Percentiles rank a stretch among this genome's conserved stretches.
These are phyloP conservation scores for Phytophthora fragariae DNA, from an alignment of 352 stramenopile species.

Conservation along the genomic window DNA sequence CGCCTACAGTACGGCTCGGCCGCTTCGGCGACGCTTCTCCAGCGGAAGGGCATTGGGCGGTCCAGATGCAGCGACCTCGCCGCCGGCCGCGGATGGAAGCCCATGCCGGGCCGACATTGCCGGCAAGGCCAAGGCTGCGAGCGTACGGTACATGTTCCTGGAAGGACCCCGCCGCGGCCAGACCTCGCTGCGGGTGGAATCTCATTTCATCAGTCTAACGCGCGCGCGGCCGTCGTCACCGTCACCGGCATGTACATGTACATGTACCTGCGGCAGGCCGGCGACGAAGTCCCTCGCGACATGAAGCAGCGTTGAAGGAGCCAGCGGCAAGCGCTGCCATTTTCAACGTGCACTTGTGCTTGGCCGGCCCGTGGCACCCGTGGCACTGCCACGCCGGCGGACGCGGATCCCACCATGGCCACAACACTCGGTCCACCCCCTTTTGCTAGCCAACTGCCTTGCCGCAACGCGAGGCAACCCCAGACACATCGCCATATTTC, in stretches of 20 bases:
- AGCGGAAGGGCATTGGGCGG: conserved; percentile 2
- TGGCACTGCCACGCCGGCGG: conserved; percentile 7
- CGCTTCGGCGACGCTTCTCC: conserved; percentile 21
- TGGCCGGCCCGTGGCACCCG: not conserved
- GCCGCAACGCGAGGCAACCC: not conserved
- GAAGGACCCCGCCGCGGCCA: too few species aligned
- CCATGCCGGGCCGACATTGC: too few species aligned
- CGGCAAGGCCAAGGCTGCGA: too few species aligned
- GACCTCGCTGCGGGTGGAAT: not conserved
- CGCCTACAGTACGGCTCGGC: not conserved
- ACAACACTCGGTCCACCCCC: conserved; percentile 18
- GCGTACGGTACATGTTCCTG: too few species aligned
- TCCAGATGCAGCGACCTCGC: not conserved
- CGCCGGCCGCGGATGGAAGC: too few species aligned
- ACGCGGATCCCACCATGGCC: conserved; percentile 23
- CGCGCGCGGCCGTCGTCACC: not conserved
- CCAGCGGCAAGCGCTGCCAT: conserved; percentile 10
- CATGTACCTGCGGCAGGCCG: conserved; percentile 1
- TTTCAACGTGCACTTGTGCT: conserved; percentile 20
- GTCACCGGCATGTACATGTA: not conserved
- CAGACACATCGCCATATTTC: conserved; percentile 28
- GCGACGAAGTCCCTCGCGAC: conserved; percentile 31
- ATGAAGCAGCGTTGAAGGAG: conserved; percentile 31
- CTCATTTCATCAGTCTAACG: not conserved
- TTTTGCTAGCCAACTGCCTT: not conserved